Percentiles rank a stretch among this genome's conserved stretches.
Evolutionary conservation across 495 filamentous ascomycete species (phyloP).

Genomic region (Hyaloscypha variabilis): DNA sequence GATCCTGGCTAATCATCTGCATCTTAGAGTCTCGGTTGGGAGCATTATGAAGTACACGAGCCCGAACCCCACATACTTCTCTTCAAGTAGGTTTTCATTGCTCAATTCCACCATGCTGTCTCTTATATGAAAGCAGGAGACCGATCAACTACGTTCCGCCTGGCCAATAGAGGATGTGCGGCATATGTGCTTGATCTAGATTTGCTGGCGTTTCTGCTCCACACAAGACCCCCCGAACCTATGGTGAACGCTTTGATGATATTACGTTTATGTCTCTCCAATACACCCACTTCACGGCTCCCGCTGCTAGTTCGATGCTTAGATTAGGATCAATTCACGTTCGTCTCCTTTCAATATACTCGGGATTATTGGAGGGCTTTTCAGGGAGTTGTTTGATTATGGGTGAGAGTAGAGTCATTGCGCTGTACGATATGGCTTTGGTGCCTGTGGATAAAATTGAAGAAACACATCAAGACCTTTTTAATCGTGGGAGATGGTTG

Average conservation of each 20-base stretch:
- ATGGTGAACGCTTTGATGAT: constrained; percentile 30
- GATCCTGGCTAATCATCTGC: not conserved
- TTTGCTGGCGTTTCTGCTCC: constrained; percentile 22
- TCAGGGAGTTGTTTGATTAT: not conserved
- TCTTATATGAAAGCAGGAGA: constrained; percentile 53
- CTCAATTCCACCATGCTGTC: not conserved
- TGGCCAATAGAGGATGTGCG: constrained; percentile 38
- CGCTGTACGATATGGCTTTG: constrained; percentile 5
- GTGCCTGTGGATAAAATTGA: constrained; percentile 2
- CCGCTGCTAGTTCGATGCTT: constrained; percentile 24
- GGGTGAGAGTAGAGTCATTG: not conserved
- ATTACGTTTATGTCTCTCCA: constrained; percentile 31
- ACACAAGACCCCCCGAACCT: constrained; percentile 18
- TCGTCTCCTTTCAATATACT: constrained; percentile 16
- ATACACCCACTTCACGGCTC: constrained; percentile 27
- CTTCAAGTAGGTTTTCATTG: constrained; percentile 76
- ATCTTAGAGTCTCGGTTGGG: constrained; percentile 89
- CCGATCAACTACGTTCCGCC: constrained; percentile 86
- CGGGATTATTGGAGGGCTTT: not conserved
- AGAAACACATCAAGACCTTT: not conserved
- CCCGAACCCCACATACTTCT: constrained; percentile 97
- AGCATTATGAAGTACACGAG: constrained; percentile 98
- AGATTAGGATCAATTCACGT: constrained; percentile 30
- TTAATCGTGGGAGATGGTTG: not conserved
- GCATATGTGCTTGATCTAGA: constrained; percentile 20